Base-by-base conservation (phyloP, 306 rosid species). In the Rosa persica region DNA sequence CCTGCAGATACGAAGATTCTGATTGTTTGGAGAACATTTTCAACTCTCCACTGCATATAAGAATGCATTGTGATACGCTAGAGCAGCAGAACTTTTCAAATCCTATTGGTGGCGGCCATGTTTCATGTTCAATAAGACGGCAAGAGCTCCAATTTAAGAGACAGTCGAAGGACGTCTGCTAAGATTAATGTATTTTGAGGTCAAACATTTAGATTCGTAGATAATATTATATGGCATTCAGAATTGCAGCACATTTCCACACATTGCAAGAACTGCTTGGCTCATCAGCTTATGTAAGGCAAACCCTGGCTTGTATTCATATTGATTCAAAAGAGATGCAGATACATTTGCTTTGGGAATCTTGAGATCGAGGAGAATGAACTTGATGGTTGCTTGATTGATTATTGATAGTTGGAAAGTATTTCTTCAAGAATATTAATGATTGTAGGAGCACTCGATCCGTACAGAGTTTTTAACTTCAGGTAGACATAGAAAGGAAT, bases 1-100 rank as follows among this genome's bases (percentile, higher is more conserved):
- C 72, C 71, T 62, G 86, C 89, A 88, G 88, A 84, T 4, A 67
- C 8, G 70, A 61, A 80, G 85, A 69, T 19, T 36, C 34, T 0
- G 39, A 49, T 13, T 79, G 80, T 65, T 52, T 73, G 64, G 68
- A 55, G 38, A 62, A 67, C 78, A 16, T 51, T 74, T 71, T 44
- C n/a, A 64, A 82, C 70, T 57, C 71, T 20, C 34, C 25, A 38
- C 23, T 38, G 70, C 68, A 64, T 64, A 34, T 34, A 64, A 64
- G 42, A 30, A 30, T 6, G 42, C n/a, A 64, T 64, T 15, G 43
- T 52, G 12, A 11, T 15, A 5, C 5, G 38, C 44, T 3, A 7
- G 25, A 1, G 16, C 9, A 1, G 13, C 36, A 36, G 70, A 58
- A 47, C 42, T 60, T 22, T 5, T 42, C 17, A 5, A 39, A 8